phyloP scores from a whole-genome alignment of 2,329 filamentous ascomycete genomes.

The Pestalotiopsis fici region DNA sequence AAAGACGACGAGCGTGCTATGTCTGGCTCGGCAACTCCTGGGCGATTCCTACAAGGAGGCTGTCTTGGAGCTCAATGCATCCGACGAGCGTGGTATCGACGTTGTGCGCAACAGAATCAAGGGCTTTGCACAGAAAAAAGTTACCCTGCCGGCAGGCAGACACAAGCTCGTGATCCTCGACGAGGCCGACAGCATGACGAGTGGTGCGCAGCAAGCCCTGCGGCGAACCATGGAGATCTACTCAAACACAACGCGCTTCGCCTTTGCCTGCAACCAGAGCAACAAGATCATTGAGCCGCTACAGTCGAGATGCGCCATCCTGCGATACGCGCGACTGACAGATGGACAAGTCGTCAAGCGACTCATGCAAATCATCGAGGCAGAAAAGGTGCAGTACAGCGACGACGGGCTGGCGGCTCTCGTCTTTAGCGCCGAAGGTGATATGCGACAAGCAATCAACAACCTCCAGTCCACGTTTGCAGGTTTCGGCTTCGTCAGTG shows the following conservation, averaged over 20 bases:
- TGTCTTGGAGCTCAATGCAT: constrained; percentile 93
- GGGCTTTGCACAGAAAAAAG: constrained; percentile 98
- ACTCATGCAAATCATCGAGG: constrained; percentile 87
- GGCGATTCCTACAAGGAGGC: constrained; percentile 97
- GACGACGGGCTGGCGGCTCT: constrained; percentile 95
- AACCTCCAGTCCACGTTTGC: constrained; percentile 92
- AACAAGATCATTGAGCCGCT: constrained; percentile 99
- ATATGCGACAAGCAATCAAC: constrained; percentile 99
- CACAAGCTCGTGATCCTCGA: constrained; percentile 98
- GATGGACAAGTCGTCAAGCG: constrained; percentile 92
- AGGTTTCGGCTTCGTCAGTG: constrained; percentile 95
- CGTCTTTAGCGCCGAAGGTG: constrained; percentile 94
- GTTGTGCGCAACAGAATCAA: constrained; percentile 98
- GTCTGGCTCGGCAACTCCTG: constrained; percentile 86
- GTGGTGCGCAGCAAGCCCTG: constrained; percentile 91
- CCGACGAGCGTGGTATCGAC: constrained; percentile 95
- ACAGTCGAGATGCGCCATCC: constrained; percentile 93
- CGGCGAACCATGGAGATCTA: constrained; percentile 99
- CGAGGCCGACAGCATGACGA: constrained; percentile 98
- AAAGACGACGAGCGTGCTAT: constrained; percentile 95
- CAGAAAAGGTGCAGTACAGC: constrained; percentile 85
- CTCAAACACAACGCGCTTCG: constrained; percentile 92
- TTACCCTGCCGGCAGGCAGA: constrained; percentile 84
- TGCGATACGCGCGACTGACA: constrained; percentile 89
- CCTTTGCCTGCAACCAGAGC: constrained; percentile 97